Percentiles rank a stretch among this genome's conserved stretches.
Conservation (phyloP, 371 early-diverging fungal species). For the Chytridium lagenaria region DNA sequence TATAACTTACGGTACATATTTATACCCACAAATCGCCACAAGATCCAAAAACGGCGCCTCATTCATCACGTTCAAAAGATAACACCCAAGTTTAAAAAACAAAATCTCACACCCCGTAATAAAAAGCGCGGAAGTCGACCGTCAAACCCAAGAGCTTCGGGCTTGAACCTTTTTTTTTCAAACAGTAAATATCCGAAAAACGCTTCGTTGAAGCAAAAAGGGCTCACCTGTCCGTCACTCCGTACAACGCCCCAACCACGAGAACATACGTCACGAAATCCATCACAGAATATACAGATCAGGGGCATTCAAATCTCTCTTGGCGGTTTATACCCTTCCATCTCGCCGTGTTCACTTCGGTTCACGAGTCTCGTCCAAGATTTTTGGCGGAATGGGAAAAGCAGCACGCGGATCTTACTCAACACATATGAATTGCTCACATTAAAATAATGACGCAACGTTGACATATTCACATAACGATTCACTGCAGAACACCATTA, state of each 20-base stretch:
- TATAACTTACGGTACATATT: constrained; percentile 81
- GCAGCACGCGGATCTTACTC: constrained; percentile 83
- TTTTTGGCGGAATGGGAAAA: constrained; percentile 96
- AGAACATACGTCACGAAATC: constrained; percentile 94
- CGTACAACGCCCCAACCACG: constrained; percentile 80
- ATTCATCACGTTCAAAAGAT: constrained; percentile 86
- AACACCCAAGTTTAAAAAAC: constrained; percentile 83
- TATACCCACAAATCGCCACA: constrained; percentile 93
- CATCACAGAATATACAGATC: constrained; percentile 99
- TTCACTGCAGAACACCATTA: constrained; percentile 62
- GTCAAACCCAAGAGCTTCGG: constrained; percentile 90
- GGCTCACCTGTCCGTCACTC: constrained; percentile 32
- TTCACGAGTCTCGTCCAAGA: constrained; percentile 80
- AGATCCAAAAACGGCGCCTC: constrained; percentile 89
- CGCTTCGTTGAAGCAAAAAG: constrained; percentile 1
- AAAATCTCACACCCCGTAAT: constrained; percentile 82
- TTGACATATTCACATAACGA: constrained; percentile 83
- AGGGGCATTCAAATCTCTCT: constrained; percentile 91
- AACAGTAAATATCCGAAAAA: constrained; percentile 3
- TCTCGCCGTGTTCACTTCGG: constrained; percentile 83
- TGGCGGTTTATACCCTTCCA: constrained; percentile 85
- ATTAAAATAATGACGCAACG: constrained; percentile 94
- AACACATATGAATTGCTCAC: constrained; percentile 95
- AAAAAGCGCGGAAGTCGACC: constrained; percentile 83
- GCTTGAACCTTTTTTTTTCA: constrained; percentile 73